phyloP scores from a whole-genome alignment of 495 filamentous ascomycete species.

The Penicillium malachiteum region DNA sequence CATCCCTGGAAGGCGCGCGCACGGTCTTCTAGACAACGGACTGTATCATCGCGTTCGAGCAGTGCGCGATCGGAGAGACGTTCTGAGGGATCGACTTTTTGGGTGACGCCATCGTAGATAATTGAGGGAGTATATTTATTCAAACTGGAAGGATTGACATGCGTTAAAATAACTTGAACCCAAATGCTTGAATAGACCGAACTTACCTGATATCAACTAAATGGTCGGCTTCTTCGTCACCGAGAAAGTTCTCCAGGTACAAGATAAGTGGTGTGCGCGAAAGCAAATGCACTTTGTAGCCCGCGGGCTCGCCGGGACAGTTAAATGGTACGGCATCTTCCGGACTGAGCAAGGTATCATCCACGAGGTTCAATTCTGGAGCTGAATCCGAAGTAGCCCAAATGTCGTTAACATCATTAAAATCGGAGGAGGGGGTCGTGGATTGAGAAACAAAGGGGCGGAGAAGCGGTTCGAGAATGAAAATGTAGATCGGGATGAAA shows the following conservation, averaged over 20 bases:
- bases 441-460: slow-evolving; percentile 10
- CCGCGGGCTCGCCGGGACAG: slow-evolving; percentile 28
- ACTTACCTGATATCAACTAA: slow-evolving; percentile 50
- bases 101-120: slow-evolving; percentile 47
- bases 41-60: slow-evolving; percentile 55
- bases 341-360: slow-evolving; percentile 34
- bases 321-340: slow-evolving; percentile 27
- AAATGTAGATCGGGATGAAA: slow-evolving; percentile 42
- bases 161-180: no score
- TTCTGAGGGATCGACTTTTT: slow-evolving; percentile 44
- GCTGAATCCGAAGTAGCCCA: slow-evolving; percentile 11
- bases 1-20: slow-evolving; percentile 72
- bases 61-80: slow-evolving; percentile 60
- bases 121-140: slow-evolving; percentile 55
- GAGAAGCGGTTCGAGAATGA: slow-evolving; percentile 28
- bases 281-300: slow-evolving; percentile 44
- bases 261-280: slow-evolving; percentile 52
- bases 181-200: neutral
- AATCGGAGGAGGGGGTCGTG: slow-evolving; percentile 9
- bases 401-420: slow-evolving; percentile 18
- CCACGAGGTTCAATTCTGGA: slow-evolving; percentile 28
- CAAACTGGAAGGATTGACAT: slow-evolving; percentile 29
- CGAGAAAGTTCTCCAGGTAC: slow-evolving; percentile 57
- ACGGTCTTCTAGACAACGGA: slow-evolving; percentile 68
- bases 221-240: slow-evolving; percentile 46